Evolutionary conservation across 2,329 filamentous ascomycete species (phyloP), one percentile per base, ranked within the genome.

Genomic region (Mycosphaerella arachidis): DNA sequence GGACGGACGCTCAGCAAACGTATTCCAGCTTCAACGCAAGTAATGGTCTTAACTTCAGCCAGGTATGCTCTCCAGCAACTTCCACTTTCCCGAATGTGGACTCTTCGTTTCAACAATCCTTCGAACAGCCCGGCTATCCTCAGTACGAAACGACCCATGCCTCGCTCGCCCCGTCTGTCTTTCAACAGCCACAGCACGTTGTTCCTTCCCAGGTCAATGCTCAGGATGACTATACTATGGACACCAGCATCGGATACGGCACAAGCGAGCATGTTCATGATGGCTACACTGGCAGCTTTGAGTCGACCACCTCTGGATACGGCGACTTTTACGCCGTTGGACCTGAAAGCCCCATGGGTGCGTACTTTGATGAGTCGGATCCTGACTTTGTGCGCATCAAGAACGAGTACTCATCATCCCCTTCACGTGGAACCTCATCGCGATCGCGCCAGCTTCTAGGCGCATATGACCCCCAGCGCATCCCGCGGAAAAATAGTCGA

Each of bases 121-220:
- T 48, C 13, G 62, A 62, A 4, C 57, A 58, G 2, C 56, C 51
- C 8, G 60, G 61, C 58, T 66, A 64, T 37, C 53, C 52, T 9
- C 59, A 60, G 12, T 56, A 57, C 8, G 48, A 58, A 12, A 16
- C 55, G 1, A 48, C 63, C 1, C 55, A 52, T 13, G 40, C 45
- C 3, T 56, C 54, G 1, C 56, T 67, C 18, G 59, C 60, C 31
- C 59, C 59, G 10, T 65, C 65, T 6, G 51, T 33, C 1, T 65
- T 67, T 33, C 54, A 58, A 4, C 35, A 43, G 7, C 63, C 61
- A 2, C 62, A 64, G 31, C 61, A 67, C 3, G 63, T 71, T 4
- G 64, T 69, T 7, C 70, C 69, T 10, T 68, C 68, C 1, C 63
- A 70, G 35, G 59, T 71, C 2, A 63, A 58, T 6, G 63, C 65